These are phyloP conservation scores for Hypomontagnella submonticulosa DNA, from an alignment of 495 filamentous ascomycete genomes.

Conservation along the genomic window DNA sequence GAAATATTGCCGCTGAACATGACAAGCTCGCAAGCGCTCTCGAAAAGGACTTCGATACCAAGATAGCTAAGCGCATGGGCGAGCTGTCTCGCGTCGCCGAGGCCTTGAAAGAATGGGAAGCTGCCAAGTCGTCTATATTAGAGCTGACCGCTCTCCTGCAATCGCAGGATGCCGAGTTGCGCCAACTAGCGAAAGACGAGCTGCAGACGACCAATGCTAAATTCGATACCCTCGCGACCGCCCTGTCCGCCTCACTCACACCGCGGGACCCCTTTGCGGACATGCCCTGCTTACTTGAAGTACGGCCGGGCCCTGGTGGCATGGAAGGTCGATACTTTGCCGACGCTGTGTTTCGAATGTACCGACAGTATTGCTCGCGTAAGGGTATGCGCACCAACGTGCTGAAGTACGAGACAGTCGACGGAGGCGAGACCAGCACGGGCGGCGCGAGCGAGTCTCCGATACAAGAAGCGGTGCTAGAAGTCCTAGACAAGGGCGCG, in stretches of 20 bases:
- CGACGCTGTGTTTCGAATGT: constrained; percentile 88
- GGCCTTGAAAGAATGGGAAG: constrained; percentile 77
- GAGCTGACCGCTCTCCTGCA: constrained; percentile 64
- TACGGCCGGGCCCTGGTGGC: constrained; percentile 93
- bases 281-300: constrained; percentile 89
- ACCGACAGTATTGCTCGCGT: constrained; percentile 77
- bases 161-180: constrained; percentile 63
- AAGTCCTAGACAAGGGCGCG: constrained; percentile 79
- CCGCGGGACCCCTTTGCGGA: constrained; percentile 93
- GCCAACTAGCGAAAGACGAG: constrained; percentile 81
- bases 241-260: constrained; percentile 78
- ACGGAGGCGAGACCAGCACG: constrained; percentile 67
- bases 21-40: constrained; percentile 73
- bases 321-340: constrained; percentile 92
- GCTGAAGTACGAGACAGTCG: constrained; percentile 63
- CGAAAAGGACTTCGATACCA: constrained; percentile 73
- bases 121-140: constrained; percentile 62
- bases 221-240: constrained; percentile 67
- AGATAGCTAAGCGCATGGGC: constrained; percentile 78
- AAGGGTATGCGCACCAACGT: constrained; percentile 59
- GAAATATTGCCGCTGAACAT: constrained; percentile 53
- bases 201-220: constrained; percentile 69
- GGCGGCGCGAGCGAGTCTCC: constrained; percentile 67
- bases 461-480: constrained; percentile 85
- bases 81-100: constrained; percentile 75